Evolutionary conservation across 2,329 filamentous ascomycete genomes (phyloP).

Genomic region (Cercospora canescens): DNA sequence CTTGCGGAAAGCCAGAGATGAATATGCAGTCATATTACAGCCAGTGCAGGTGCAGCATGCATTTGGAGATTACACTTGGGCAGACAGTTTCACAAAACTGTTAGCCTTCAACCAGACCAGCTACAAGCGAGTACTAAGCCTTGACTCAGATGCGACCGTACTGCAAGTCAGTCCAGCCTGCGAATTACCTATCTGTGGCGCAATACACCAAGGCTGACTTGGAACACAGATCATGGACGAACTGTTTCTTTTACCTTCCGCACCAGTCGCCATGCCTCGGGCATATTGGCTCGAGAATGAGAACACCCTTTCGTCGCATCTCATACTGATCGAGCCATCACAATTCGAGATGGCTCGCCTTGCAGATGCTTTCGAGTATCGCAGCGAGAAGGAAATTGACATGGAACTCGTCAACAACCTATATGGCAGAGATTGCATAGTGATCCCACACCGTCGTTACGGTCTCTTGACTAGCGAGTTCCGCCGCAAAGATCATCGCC

Average conservation of each 20-base stretch:
- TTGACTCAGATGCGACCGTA: slow-evolving; percentile 66
- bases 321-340: slow-evolving; percentile 64
- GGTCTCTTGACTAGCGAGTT: slow-evolving; percentile 65
- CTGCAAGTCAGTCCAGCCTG: slow-evolving; percentile 40
- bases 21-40: slow-evolving; percentile 50
- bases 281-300: slow-evolving; percentile 63
- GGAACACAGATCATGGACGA: slow-evolving; percentile 56
- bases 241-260: slow-evolving; percentile 64
- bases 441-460: slow-evolving; percentile 65
- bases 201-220: too few relatives aligned
- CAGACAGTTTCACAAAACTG: slow-evolving; percentile 66
- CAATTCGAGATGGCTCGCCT: slow-evolving; percentile 20
- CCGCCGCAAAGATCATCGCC: slow-evolving; percentile 47
- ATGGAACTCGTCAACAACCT: slow-evolving; percentile 69
- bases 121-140: slow-evolving; percentile 57
- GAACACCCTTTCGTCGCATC: slow-evolving; percentile 53
- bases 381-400: slow-evolving; percentile 53
- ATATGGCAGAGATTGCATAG: slow-evolving; percentile 58
- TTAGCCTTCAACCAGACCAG: slow-evolving; percentile 66
- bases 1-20: slow-evolving; percentile 48
- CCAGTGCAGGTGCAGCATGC: slow-evolving; percentile 43
- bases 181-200: too few relatives aligned
- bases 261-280: slow-evolving; percentile 64
- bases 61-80: slow-evolving; percentile 54
- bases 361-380: slow-evolving; percentile 46